Percentiles rank a stretch among this genome's conserved stretches.
Conservation (phyloP, 2,329 filamentous ascomycete genomes). For the Aschersonia sp. region DNA sequence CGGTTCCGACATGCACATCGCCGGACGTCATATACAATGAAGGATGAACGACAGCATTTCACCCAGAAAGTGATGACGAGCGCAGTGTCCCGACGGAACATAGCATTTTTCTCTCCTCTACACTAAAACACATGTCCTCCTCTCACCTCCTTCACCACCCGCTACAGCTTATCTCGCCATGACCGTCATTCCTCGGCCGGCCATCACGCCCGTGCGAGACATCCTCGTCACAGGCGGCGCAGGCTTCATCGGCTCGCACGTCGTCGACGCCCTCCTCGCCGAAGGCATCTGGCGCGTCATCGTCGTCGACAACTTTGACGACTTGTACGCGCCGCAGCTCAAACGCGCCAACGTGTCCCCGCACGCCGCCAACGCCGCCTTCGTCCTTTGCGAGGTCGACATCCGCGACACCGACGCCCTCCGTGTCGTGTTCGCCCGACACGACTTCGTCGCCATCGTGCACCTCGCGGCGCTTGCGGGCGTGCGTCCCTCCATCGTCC, state of each 20-base stretch:
- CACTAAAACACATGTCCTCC: too few relatives aligned
- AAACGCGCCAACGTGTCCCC: slow-evolving; percentile 10
- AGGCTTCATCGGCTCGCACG: slow-evolving; percentile 12
- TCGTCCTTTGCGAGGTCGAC: slow-evolving; percentile 7
- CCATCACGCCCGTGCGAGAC: slow-evolving; percentile 5
- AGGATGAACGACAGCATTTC: too few relatives aligned
- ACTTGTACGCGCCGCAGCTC: slow-evolving; percentile 8
- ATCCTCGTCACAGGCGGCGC: slow-evolving; percentile 12
- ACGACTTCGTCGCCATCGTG: slow-evolving; percentile 7
- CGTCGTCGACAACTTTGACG: slow-evolving; percentile 12
- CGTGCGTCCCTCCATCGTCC: slow-evolving; percentile 9
- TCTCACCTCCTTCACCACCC: too few relatives aligned
- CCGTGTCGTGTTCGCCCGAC: slow-evolving; percentile 7
- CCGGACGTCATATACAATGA: too few relatives aligned
- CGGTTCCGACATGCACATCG: too few relatives aligned
- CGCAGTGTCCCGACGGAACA: too few relatives aligned
- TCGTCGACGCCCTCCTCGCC: slow-evolving; percentile 9
- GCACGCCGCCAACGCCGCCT: slow-evolving; percentile 7
- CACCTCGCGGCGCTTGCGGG: slow-evolving; percentile 10
- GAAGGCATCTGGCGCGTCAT: slow-evolving; percentile 9
- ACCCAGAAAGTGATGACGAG: too few relatives aligned
- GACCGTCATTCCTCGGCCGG: not conserved
- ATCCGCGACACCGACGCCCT: slow-evolving; percentile 1
- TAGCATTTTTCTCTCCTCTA: too few relatives aligned
- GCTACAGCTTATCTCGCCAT: not conserved